phyloP scores from a whole-genome alignment of 768 basidiomycete genomes.

The Tulasnella sp. region DNA sequence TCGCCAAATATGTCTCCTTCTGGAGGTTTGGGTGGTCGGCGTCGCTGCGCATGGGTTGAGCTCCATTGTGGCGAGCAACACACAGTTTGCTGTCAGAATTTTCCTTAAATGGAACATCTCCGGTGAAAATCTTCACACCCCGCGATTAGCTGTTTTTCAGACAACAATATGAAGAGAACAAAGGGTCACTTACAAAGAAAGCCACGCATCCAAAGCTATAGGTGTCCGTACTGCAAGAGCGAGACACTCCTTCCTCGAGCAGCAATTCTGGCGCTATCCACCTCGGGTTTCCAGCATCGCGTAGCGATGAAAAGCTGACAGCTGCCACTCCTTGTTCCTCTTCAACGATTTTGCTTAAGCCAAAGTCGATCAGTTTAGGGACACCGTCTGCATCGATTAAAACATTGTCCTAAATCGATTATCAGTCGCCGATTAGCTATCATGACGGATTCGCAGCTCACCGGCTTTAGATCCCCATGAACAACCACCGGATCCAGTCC shows the following conservation, averaged over 20 bases:
- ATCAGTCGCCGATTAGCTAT: background rate
- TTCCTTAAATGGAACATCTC: too few species aligned
- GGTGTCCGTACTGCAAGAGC: too few species aligned
- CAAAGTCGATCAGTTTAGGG: background rate
- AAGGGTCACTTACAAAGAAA: too few species aligned
- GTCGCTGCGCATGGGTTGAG: too few species aligned
- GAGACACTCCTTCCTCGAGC: background rate
- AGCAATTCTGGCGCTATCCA: background rate
- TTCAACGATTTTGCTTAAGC: background rate
- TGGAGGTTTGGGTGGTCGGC: too few species aligned
- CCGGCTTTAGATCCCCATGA: constrained; percentile 8
- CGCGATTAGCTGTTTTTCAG: too few species aligned
- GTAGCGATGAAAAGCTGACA: background rate
- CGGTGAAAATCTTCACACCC: too few species aligned
- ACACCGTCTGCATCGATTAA: background rate
- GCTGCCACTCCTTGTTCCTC: background rate
- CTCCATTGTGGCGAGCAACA: too few species aligned
- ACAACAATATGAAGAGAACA: too few species aligned
- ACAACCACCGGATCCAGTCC: constrained; percentile 1
- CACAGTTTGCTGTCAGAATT: too few species aligned
- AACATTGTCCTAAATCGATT: background rate
- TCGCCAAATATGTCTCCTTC: too few species aligned
- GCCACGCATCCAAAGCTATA: too few species aligned
- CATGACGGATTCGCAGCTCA: background rate
- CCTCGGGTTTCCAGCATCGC: background rate